These are phyloP conservation scores for Geotrichum ghanense DNA, from an alignment of 805 yeast species.

Conservation along the genomic window DNA sequence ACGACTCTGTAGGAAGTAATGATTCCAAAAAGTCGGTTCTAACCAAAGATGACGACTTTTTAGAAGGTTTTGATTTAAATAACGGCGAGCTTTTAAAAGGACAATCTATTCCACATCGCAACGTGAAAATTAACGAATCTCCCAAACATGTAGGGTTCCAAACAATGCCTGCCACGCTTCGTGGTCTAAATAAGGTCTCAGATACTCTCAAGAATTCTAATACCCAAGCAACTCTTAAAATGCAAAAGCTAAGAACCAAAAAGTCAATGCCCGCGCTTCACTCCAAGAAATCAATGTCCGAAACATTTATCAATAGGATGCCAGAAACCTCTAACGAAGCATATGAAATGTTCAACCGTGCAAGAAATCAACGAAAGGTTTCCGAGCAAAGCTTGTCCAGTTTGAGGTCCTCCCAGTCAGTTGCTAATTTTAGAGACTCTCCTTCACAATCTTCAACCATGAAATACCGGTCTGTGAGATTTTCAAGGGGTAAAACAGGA, in stretches of 20 bases:
- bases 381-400: conserved; percentile 5
- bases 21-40: conserved; percentile 8
- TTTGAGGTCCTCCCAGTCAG: conserved; percentile 15
- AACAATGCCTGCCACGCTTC: neutral
- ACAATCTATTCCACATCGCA: conserved; percentile 5
- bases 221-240: conserved; percentile 1
- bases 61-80: conserved; percentile 13
- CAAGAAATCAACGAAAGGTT: conserved; percentile 2
- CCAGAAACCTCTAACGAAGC: conserved; percentile 4
- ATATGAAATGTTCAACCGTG: neutral
- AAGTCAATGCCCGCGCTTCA: conserved; percentile 10
- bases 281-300: neutral
- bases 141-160: neutral
- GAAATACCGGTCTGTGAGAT: conserved; percentile 2
- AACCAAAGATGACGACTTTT: conserved; percentile 8
- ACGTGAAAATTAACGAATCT: conserved; percentile 10
- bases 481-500: conserved; percentile 4
- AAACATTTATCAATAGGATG: neutral
- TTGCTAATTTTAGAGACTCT: conserved; percentile 9
- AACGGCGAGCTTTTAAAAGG: conserved; percentile 8
- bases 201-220: neutral
- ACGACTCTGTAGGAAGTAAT: conserved; percentile 11
- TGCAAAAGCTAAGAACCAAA: conserved; percentile 6
- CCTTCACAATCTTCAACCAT: conserved; percentile 1
- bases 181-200: neutral